Evolutionary conservation across 2,329 filamentous ascomycete genomes (phyloP), one percentile per base, ranked within the genome.

Genomic region (Colletotrichum spinosum): DNA sequence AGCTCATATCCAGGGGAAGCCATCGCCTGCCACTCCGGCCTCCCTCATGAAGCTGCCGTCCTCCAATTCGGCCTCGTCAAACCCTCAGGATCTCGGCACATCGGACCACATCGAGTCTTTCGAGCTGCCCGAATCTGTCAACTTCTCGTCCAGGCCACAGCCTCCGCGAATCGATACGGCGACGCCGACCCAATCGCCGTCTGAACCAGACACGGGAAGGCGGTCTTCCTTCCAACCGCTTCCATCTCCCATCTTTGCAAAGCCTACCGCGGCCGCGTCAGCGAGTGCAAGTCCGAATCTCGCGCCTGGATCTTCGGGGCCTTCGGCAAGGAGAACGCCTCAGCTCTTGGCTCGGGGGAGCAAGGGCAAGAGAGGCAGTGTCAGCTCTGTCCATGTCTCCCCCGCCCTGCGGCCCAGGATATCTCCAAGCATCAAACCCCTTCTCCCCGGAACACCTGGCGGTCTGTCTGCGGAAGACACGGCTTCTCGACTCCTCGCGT

Each of bases 371-470:
- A 85, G 93, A 65, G 80, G 84, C 17, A 94, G 92, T 70, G 82
- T 89, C 35, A 87, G 86, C 71, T 92, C 92, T 2, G 86, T 90
- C 7, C 89, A 94, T n/a, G 88, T 91, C 9, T 97, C 94, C 46
- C 95, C 96, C 6, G 94, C 95, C 13, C 79, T 98, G 41, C 84
- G 93, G 35, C 96, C 96, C 2, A 92, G 88, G 75, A 97, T 98
- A 67, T 97, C 94, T 34, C 96, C 95, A 3, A 97, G 89, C 76
- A 97, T 99, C 76, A 97, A 97, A 75, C 95, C 96, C 9, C 78
- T 97, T 25, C 85, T 97, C 51, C 93, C 94, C 17, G 90, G 80
- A 34, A 77, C 77, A 0, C 73, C 81, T 4, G 84, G 79, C 9
- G 76, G 84, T 3, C 78, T 84, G 61, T 82, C 85, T 1, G 83